These are phyloP conservation scores for Xylaria sp. DNA, from an alignment of 2,329 filamentous ascomycete species.

Conservation along the genomic window DNA sequence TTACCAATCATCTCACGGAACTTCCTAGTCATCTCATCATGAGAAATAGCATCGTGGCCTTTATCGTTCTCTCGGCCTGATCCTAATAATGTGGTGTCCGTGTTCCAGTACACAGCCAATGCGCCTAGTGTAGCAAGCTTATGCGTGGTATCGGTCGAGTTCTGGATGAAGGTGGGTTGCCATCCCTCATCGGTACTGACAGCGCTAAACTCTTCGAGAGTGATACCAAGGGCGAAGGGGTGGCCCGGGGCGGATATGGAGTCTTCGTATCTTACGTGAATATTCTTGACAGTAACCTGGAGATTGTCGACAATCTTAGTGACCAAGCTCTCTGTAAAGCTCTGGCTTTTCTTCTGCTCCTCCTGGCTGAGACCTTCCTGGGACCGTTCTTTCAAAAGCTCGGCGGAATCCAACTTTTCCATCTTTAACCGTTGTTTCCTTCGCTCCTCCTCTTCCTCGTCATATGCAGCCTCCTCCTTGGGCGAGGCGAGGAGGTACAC, in stretches of 20 bases:
- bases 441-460: constrained; percentile 88
- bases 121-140: constrained; percentile 91
- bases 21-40: constrained; percentile 75
- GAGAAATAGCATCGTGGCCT: constrained; percentile 64
- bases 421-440: constrained; percentile 93
- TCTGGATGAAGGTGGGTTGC: constrained; percentile 94
- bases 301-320: constrained; percentile 98
- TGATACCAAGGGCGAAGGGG: constrained; percentile 90
- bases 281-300: constrained; percentile 97
- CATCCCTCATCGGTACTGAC: constrained; percentile 94
- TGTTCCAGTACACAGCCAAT: constrained; percentile 97
- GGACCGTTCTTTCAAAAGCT: constrained; percentile 88
- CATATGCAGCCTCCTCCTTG: constrained; percentile 91
- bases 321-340: constrained; percentile 91
- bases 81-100: constrained; percentile 82
- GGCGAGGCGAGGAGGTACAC: constrained; percentile 94
- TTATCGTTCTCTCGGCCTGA: constrained; percentile 73
- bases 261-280: constrained; percentile 97
- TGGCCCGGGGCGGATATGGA: constrained; percentile 93
- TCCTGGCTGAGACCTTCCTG: constrained; percentile 92
- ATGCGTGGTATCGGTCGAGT: constrained; percentile 79
- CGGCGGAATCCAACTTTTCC: constrained; percentile 96
- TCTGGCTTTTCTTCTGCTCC: constrained; percentile 96
- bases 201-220: constrained; percentile 93
- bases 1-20: constrained; percentile 82